These are phyloP conservation scores for Citeromyces hawaiiensis DNA, from an alignment of 1,139 yeast genomes.

Conservation along the genomic window DNA sequence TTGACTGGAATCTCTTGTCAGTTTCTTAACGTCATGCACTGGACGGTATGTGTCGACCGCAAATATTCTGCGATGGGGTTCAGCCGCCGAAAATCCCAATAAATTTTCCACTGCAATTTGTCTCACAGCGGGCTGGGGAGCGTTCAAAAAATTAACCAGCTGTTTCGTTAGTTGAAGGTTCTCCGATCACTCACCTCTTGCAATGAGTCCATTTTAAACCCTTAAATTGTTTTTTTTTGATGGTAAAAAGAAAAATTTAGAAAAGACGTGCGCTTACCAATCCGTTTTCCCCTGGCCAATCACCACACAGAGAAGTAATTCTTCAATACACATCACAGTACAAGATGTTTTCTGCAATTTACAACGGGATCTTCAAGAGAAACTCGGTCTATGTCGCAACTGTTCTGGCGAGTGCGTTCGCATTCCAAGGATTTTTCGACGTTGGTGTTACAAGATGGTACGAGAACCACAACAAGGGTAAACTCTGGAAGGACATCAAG, in stretches of 20 bases:
- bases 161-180: not conserved
- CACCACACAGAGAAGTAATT: constrained; percentile 1
- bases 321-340: not conserved
- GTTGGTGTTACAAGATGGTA: constrained; percentile 67
- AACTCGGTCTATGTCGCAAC: constrained; percentile 85
- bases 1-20: constrained; percentile 20
- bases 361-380: constrained; percentile 77
- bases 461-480: constrained; percentile 84
- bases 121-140: constrained; percentile 70
- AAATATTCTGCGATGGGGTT: constrained; percentile 49
- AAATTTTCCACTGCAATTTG: constrained; percentile 78
- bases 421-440: constrained; percentile 82
- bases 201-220: not conserved
- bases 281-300: constrained; percentile 1
- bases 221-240: not conserved
- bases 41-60: constrained; percentile 60
- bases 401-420: constrained; percentile 76
- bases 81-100: constrained; percentile 58
- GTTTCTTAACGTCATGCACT: constrained; percentile 58
- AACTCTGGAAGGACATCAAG: constrained; percentile 95
- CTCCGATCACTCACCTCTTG: not conserved
- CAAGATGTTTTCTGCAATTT: constrained; percentile 16
- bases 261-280: constrained; percentile 1
- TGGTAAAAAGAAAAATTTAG: too few species aligned
- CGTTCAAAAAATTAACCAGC: constrained; percentile 65